Evolutionary conservation across 148 eudicot genomes (phyloP), one percentile per base, ranked within the genome.

Genomic region (Persicaria maculosa): DNA sequence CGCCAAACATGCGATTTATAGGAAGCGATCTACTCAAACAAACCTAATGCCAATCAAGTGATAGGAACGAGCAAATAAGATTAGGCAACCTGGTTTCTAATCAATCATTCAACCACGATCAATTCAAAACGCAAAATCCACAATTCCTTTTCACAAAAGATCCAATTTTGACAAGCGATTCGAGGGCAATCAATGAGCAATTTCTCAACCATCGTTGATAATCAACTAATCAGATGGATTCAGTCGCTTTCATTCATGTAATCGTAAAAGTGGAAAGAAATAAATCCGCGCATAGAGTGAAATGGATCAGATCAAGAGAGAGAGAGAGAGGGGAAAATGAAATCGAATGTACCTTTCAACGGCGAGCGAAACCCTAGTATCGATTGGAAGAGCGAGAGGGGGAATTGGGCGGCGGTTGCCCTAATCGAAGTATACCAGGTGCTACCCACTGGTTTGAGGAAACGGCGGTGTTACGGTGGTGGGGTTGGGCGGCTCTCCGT

Each of bases 281-380:
- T 14, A 40, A 62, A 65, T 14, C 70, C 6, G 7, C 47, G 9
- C 14, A 20, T 59, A 59, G 11, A 65, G 46, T 43, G 47, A 40
- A 5, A 65, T 40, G 70, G 70, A 65, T 65, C 70, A 14, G 46
- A 65, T 40, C 8, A 65, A 65, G 19, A 53, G 50, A 48, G 1
- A 48, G 2, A 62, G 4, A 11, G 19, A 64, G 68, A 14, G 70
- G 1, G 25, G 25, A 22, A 22, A 22, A 22, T 22, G 25, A 25
- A 43, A 3, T 15, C 16, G 70, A 40, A 40, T 2, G 43, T 65
- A 65, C 70, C 70, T 65, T 59, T 40, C 15, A 65, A 17, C 70
- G 45, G 70, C 70, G 70, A 12, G 9, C 12, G 15, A 65, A 65
- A 65, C 46, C 70, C 70, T 65, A 65, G 14, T 17, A 65, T 65